Evolutionary conservation across 2,329 filamentous ascomycete genomes (phyloP), one percentile per base, ranked within the genome.

Genomic region (Monosporascus sp.): DNA sequence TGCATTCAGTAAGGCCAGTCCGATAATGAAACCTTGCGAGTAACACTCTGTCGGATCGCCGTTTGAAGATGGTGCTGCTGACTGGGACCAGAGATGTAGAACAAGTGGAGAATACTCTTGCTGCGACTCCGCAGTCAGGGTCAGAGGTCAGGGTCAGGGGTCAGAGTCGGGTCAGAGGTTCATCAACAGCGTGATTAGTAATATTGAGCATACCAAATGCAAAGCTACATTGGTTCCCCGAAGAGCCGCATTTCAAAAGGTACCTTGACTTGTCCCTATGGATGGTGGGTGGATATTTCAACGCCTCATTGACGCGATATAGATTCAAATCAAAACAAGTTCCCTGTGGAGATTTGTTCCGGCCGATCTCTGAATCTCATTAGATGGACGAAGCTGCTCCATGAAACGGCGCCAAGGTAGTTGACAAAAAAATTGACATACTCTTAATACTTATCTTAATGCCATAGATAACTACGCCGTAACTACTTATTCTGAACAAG

Each of bases 51-150:
- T 64, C 61, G 57, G 65, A 63, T 64, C 57, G 51, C 54, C 54
- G 67, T 69, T 68, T 69, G 63, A 68, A 62, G 59, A 59, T 61
- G 60, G 58, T 59, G 64, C 61, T 65, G 53, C 52, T 49, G 20
- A 39, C 27, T 45, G 50, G 45, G 27, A 50, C 27, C 39, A 25
- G 43, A 39, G 31, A 15, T 48, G 44, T 38, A 49, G 24, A 48
- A 25, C 11, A n/a, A 18, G 11, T 41, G 22, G 22, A 8, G 9
- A 17, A 43, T 25, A 17, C 24, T 22, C 25, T 20, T 18, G 18
- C 17, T 36, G 7, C 24, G 35, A 38, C 31, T 15, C 3, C 20
- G 17, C 41, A 22, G 15, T 18, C 15, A 18, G 38, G 18, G 18
- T 18, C 37, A 39, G 17, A 15, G 37, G 37, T 39, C 37, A 39